Evolutionary conservation across 129 eudicot genomes (phyloP).

Genomic region (Lactuca saligna): DNA sequence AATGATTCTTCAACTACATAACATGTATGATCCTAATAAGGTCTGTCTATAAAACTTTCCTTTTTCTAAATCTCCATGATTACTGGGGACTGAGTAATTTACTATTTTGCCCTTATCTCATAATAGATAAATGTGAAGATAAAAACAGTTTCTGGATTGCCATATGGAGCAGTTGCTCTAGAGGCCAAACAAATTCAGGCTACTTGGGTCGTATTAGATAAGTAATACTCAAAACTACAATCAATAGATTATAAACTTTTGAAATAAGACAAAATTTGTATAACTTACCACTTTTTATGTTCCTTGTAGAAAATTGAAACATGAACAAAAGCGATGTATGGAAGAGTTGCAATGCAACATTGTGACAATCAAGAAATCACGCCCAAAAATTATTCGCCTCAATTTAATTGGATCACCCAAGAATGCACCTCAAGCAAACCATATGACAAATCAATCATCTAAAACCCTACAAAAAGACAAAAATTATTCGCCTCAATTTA

Average conservation of each 20-base stretch:
- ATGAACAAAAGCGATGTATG: conserved; percentile 81
- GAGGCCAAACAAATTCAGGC: conserved; percentile 82
- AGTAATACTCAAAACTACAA: conserved; percentile 42
- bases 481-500: conserved; percentile 44
- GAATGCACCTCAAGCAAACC: conserved; percentile 41
- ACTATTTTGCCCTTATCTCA: conserved; percentile 11
- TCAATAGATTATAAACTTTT: not conserved
- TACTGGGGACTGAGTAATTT: not conserved
- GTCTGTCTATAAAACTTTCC: conserved; percentile 32
- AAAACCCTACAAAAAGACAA: conserved; percentile 34
- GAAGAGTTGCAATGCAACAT: conserved; percentile 98
- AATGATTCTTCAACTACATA: conserved; percentile 96
- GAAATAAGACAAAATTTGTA: not conserved
- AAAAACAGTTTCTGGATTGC: conserved; percentile 71
- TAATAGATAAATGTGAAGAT: conserved; percentile 90
- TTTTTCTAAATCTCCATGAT: not conserved
- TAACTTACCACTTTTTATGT: not conserved
- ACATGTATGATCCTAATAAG: conserved; percentile 91
- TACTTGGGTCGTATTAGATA: conserved; percentile 92
- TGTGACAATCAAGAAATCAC: conserved; percentile 69
- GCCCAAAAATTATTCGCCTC: conserved; percentile 79
- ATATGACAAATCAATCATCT: conserved; percentile 34
- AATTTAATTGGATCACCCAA: conserved; percentile 71
- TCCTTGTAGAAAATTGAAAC: conserved; percentile 75
- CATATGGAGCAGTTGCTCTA: conserved; percentile 79